Evolutionary conservation across 306 rosid genomes (phyloP).

Genomic region (Cucumis cinereus): DNA sequence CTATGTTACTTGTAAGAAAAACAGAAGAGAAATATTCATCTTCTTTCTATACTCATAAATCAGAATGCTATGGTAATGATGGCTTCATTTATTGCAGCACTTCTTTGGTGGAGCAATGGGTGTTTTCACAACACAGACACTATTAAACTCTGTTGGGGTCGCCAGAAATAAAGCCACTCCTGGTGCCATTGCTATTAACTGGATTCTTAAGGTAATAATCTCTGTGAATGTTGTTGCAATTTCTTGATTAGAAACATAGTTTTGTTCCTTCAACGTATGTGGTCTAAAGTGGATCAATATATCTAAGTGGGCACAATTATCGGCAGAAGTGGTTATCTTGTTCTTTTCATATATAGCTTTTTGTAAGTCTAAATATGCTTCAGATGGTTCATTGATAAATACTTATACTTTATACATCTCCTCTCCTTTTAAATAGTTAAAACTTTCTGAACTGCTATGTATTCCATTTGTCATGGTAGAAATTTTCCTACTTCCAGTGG

Average conservation of each 20-base stretch:
- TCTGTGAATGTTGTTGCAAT: background rate
- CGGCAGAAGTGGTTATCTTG: background rate
- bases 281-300: background rate
- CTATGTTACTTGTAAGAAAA: background rate
- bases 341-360: background rate
- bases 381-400: background rate
- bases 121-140: slow-evolving; percentile 91
- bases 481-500: background rate
- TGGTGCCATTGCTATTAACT: slow-evolving; percentile 88
- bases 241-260: background rate
- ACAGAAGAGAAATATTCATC: background rate
- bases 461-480: background rate
- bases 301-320: background rate
- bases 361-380: background rate
- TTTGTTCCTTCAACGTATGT: background rate
- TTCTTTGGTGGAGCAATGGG: slow-evolving; percentile 99
- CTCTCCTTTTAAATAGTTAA: background rate
- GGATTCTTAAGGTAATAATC: slow-evolving; percentile 80
- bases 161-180: slow-evolving; percentile 56
- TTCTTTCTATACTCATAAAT: background rate
- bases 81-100: slow-evolving; percentile 31
- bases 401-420: background rate
- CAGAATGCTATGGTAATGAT: background rate
- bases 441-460: background rate
- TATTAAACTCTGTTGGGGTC: slow-evolving; percentile 77